Conservation (phyloP, 805 yeast species). For the Metschnikowia continentalis region DNA sequence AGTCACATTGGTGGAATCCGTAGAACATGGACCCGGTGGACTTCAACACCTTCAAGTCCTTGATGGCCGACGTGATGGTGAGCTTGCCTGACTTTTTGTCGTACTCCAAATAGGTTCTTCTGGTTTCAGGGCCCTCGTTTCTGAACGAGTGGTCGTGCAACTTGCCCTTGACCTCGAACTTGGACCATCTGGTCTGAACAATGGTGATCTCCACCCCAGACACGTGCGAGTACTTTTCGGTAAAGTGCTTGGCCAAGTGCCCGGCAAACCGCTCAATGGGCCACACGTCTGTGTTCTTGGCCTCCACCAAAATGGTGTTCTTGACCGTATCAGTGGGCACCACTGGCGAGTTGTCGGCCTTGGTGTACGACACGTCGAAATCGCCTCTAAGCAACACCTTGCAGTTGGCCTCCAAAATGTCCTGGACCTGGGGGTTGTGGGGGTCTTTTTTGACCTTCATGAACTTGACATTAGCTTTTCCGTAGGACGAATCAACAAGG, state of each 20-base stretch:
- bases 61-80: slow-evolving; percentile 61
- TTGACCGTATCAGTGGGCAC: slow-evolving; percentile 94
- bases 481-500: slow-evolving; percentile 58
- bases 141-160: slow-evolving; percentile 79
- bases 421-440: slow-evolving; percentile 66
- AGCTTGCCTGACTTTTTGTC: slow-evolving; percentile 48
- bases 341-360: slow-evolving; percentile 83
- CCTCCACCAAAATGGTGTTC: slow-evolving; percentile 80
- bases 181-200: slow-evolving; percentile 75
- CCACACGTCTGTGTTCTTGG: slow-evolving; percentile 79
- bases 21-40: slow-evolving; percentile 91
- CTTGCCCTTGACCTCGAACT: slow-evolving; percentile 69
- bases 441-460: slow-evolving; percentile 82
- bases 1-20: slow-evolving; percentile 82
- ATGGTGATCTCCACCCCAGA: slow-evolving; percentile 65
- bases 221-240: slow-evolving; percentile 72
- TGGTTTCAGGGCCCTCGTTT: slow-evolving; percentile 80
- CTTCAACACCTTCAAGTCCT: slow-evolving; percentile 79
- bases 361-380: slow-evolving; percentile 76
- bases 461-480: slow-evolving; percentile 90
- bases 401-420: slow-evolving; percentile 82
- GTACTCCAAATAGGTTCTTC: slow-evolving; percentile 54
- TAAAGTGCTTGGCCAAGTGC: slow-evolving; percentile 76
- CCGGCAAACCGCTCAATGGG: slow-evolving; percentile 91
- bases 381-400: slow-evolving; percentile 70